Percentiles rank a stretch among this genome's conserved stretches.
phyloP scores from a whole-genome alignment of 2,329 filamentous ascomycete genomes.

The Emmonsiellopsis sp. region DNA sequence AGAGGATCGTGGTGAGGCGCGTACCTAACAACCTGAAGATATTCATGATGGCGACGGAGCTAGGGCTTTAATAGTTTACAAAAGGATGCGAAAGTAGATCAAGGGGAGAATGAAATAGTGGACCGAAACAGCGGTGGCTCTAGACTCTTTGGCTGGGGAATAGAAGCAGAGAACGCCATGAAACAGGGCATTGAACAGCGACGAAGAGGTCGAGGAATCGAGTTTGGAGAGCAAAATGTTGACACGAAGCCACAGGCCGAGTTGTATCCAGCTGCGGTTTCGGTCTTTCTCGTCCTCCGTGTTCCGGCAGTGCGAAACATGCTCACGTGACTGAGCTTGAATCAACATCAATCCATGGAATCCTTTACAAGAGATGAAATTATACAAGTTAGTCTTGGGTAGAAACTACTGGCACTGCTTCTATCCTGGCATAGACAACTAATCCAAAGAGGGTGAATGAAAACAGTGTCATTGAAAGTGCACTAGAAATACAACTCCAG shows the following conservation, averaged over 20 bases:
- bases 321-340: no score
- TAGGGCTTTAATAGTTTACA: not conserved
- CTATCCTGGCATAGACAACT: no score
- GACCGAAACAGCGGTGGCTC: not conserved
- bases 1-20: slow-evolving; percentile 11
- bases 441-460: no score
- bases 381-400: no score
- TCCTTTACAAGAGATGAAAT: no score
- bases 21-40: slow-evolving; percentile 59
- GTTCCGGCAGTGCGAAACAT: no score
- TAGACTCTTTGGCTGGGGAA: not conserved
- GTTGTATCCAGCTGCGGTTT: not conserved
- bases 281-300: no score
- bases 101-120: not conserved
- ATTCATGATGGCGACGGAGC: slow-evolving; percentile 47
- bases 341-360: no score
- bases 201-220: not conserved
- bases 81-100: not conserved
- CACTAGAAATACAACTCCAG: no score
- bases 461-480: no score
- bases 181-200: not conserved
- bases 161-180: not conserved
- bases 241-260: not conserved
- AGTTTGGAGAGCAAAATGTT: not conserved
- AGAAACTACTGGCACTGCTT: no score